Evolutionary conservation across 2,329 filamentous ascomycete species (phyloP).

Genomic region (Colletotrichum sansevieriae): DNA sequence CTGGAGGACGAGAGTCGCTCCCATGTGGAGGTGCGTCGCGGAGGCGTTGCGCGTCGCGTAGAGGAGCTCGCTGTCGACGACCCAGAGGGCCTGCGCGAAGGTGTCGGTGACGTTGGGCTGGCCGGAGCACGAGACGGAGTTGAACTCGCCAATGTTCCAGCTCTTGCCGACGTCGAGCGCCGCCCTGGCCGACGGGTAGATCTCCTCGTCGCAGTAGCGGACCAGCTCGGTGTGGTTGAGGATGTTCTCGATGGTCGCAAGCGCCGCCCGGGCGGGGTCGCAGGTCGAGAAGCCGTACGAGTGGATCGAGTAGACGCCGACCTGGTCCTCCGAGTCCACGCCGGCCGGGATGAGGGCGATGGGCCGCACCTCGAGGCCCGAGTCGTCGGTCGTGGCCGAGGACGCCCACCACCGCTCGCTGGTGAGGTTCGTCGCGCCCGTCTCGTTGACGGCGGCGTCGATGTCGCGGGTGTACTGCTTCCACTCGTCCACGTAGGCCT

Average conservation of each 20-base stretch:
- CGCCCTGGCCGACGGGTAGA: conserved; percentile 32
- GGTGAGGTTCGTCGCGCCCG: background rate
- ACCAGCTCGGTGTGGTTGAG: conserved; percentile 38
- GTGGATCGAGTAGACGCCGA: conserved; percentile 41
- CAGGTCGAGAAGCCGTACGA: conserved; percentile 38
- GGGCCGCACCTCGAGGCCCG: conserved; percentile 40
- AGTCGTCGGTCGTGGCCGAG: conserved; percentile 42
- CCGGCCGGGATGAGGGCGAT: conserved; percentile 42
- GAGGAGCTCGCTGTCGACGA: conserved; percentile 53
- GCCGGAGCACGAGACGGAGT: conserved; percentile 56
- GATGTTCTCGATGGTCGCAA: conserved; percentile 33
- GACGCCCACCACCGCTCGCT: conserved; percentile 42
- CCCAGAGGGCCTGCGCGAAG: conserved; percentile 56
- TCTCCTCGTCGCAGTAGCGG: conserved; percentile 39
- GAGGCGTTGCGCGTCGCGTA: conserved; percentile 55
- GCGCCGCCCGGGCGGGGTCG: conserved; percentile 21
- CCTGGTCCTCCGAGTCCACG: conserved; percentile 40
- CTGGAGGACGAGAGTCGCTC: conserved; percentile 42
- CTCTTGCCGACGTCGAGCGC: conserved; percentile 31
- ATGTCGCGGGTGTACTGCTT: conserved; percentile 25
- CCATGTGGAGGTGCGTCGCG: conserved; percentile 51
- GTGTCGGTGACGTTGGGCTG: conserved; percentile 55
- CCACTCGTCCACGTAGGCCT: conserved; percentile 38
- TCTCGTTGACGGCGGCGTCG: conserved; percentile 30
- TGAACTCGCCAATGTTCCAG: conserved; percentile 54